Percentiles rank a stretch among this genome's conserved stretches.
These are phyloP conservation scores for Solanum pinnatisectum DNA, from an alignment of 257 asterid genomes.

Conservation along the genomic window DNA sequence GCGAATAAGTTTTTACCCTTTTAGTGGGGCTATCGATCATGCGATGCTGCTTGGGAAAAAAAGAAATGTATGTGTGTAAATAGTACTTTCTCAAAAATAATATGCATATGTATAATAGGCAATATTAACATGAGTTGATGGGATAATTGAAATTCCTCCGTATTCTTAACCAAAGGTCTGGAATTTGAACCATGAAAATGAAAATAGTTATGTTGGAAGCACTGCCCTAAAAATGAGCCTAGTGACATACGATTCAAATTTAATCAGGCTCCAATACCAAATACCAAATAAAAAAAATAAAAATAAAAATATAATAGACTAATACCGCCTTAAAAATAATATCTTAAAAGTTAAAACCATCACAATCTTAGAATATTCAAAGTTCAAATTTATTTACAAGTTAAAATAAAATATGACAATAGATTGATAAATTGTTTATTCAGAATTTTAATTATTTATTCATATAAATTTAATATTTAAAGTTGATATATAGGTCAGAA, in stretches of 20 bases:
- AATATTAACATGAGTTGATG: not conserved
- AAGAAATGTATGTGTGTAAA: not conserved
- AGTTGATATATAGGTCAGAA: not conserved
- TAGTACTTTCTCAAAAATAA: not conserved
- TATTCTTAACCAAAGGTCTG: too few species aligned
- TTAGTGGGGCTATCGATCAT: not conserved
- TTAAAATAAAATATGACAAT: not conserved
- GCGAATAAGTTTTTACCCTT: not conserved
- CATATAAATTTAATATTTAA: not conserved
- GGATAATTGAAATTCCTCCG: too few species aligned
- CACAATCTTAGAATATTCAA: not conserved
- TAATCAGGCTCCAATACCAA: too few species aligned
- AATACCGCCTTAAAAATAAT: not conserved
- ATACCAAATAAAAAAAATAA: fast-evolving
- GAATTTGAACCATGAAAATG: too few species aligned
- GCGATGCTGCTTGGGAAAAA: not conserved
- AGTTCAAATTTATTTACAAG: not conserved
- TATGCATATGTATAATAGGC: not conserved
- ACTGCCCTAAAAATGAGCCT: not conserved
- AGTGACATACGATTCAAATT: fast-evolving
- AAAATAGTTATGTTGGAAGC: not conserved
- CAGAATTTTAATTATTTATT: not conserved
- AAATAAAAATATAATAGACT: not conserved
- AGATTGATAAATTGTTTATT: not conserved
- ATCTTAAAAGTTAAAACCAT: not conserved